Evolutionary conservation across 169 alveolate genomes (phyloP).

Genomic region (Pseudocohnilembus persalinus): DNA sequence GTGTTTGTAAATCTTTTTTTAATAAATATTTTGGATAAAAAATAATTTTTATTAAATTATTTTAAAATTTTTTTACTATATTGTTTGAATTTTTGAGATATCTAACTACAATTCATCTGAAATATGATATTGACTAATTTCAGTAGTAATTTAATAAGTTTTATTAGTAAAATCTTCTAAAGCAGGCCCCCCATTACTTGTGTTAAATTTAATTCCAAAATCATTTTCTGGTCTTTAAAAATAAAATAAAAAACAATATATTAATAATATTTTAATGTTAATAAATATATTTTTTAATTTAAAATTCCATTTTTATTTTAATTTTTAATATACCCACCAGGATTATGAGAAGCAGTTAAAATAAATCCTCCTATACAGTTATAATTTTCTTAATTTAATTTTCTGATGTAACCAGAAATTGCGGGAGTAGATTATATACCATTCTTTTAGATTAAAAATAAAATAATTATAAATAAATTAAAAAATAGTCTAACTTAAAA

Average conservation of each 20-base stretch:
- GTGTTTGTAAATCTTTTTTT: conserved; percentile 36
- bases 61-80: background rate
- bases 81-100: conserved; percentile 5
- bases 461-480: background rate
- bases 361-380: conserved; percentile 91
- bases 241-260: background rate
- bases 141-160: conserved; percentile 72
- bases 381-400: conserved; percentile 61
- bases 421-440: conserved; percentile 95
- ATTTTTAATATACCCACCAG: conserved; percentile 86
- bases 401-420: conserved; percentile 89
- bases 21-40: conserved; percentile 13
- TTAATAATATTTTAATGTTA: too few relatives aligned
- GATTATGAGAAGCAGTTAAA: conserved; percentile 95
- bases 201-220: conserved; percentile 94
- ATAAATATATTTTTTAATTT: too few relatives aligned
- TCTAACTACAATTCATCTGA: conserved; percentile 27
- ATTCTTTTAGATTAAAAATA: too few relatives aligned
- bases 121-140: conserved; percentile 53
- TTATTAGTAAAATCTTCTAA: conserved; percentile 82
- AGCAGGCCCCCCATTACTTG: conserved; percentile 94
- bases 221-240: conserved; percentile 79
- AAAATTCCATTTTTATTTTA: too few relatives aligned
- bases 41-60: background rate
- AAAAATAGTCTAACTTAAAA: too few relatives aligned